These are phyloP conservation scores for Luffa acutangula DNA, from an alignment of 306 rosid genomes.

Conservation along the genomic window DNA sequence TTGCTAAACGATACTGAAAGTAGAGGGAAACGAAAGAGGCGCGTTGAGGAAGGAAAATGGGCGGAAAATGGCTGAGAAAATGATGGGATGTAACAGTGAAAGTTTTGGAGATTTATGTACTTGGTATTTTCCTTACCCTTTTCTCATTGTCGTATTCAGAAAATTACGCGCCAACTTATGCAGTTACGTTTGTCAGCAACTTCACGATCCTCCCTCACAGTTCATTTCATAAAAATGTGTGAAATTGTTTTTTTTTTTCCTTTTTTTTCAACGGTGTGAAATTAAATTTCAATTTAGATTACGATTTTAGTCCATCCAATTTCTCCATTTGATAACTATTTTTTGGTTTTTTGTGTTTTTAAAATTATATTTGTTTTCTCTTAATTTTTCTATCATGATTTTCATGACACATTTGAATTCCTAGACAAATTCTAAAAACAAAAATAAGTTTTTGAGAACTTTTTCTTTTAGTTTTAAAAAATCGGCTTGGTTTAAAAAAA, in stretches of 20 bases:
- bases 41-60: not conserved
- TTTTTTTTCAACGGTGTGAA: too few relatives aligned
- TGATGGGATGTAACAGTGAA: not conserved
- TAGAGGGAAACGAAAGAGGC: not conserved
- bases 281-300: too few relatives aligned
- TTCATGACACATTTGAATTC: too few relatives aligned
- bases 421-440: too few relatives aligned
- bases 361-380: too few relatives aligned
- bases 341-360: too few relatives aligned
- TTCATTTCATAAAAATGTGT: not conserved
- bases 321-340: too few relatives aligned
- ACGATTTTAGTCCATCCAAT: too few relatives aligned
- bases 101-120: not conserved
- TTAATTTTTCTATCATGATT: too few relatives aligned
- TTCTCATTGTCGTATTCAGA: not conserved
- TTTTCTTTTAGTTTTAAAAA: too few relatives aligned
- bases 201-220: not conserved
- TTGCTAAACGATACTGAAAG: not conserved
- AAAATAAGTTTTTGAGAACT: too few relatives aligned
- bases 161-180: constrained; percentile 8
- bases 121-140: not conserved
- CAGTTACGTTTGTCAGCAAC: not conserved
- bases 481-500: too few relatives aligned
- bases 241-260: not conserved
- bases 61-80: constrained; percentile 18